These are phyloP conservation scores for Exophiala phaeomuriformis DNA, from an alignment of 2,329 filamentous ascomycete species.

Conservation along the genomic window DNA sequence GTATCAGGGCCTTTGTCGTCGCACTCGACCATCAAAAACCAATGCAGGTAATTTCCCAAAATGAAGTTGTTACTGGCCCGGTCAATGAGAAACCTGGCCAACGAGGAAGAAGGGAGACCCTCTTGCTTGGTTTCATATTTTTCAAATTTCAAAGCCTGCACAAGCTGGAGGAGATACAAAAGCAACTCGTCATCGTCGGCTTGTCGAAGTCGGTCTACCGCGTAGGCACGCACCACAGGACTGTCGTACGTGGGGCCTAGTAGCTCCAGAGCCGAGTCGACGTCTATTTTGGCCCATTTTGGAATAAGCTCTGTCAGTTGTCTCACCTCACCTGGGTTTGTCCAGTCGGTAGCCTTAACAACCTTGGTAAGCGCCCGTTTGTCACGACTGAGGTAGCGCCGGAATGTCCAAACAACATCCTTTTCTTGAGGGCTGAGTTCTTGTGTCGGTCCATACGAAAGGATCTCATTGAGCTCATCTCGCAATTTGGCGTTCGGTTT, in stretches of 20 bases:
- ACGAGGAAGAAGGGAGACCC: slow-evolving; percentile 65
- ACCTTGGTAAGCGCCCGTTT: slow-evolving; percentile 93
- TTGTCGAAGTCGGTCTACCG: slow-evolving; percentile 83
- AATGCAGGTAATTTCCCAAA: slow-evolving; percentile 90
- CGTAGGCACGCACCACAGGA: slow-evolving; percentile 78
- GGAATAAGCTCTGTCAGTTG: slow-evolving; percentile 84
- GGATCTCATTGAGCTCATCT: slow-evolving; percentile 84
- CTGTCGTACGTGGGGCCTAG: slow-evolving; percentile 90
- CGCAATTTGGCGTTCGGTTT: slow-evolving; percentile 94
- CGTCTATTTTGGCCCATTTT: slow-evolving; percentile 93
- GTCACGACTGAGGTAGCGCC: slow-evolving; percentile 86
- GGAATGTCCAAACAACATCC: slow-evolving; percentile 94
- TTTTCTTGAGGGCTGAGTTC: slow-evolving; percentile 83
- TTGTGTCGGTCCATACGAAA: slow-evolving; percentile 89
- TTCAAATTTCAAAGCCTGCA: slow-evolving; percentile 93
- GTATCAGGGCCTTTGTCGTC: slow-evolving; percentile 74
- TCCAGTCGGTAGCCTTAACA: slow-evolving; percentile 95
- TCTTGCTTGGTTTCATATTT: slow-evolving; percentile 61
- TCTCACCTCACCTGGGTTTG: slow-evolving; percentile 71
- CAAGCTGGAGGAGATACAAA: slow-evolving; percentile 84
- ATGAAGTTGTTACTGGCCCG: slow-evolving; percentile 82
- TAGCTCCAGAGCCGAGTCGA: slow-evolving; percentile 87
- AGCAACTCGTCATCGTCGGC: slow-evolving; percentile 87
- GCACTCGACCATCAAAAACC: slow-evolving; percentile 98
- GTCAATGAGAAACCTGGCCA: slow-evolving; percentile 82